Percentiles rank a stretch among this genome's conserved stretches.
Evolutionary conservation across 345 rosid genomes (phyloP).

Genomic region (Arabidopsis arenosa): DNA sequence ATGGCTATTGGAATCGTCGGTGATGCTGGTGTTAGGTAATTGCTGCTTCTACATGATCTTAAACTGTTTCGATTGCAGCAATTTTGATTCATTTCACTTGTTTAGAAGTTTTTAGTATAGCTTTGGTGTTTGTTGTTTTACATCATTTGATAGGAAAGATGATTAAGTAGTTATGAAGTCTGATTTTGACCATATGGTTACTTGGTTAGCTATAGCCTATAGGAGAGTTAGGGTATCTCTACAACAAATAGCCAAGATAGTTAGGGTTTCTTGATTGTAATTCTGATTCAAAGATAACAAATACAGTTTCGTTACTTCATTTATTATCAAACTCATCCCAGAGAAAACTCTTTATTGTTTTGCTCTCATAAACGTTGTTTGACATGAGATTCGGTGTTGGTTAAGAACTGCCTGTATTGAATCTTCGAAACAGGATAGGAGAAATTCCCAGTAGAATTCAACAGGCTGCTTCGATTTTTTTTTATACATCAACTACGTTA

Average conservation of each 20-base stretch:
- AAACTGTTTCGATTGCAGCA: neutral
- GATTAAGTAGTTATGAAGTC: too few relatives aligned
- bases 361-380: neutral
- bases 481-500: too few relatives aligned
- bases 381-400: neutral
- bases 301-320: constrained; percentile 1
- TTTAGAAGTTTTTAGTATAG: neutral
- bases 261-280: neutral
- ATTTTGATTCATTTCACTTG: neutral
- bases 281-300: neutral
- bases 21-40: constrained; percentile 45
- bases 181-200: neutral
- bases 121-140: neutral
- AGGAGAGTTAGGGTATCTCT: neutral
- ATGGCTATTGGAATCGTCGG: constrained; percentile 50
- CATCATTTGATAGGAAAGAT: neutral
- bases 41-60: neutral
- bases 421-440: neutral
- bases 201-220: neutral
- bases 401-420: neutral
- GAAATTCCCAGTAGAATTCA: neutral
- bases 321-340: constrained; percentile 6
- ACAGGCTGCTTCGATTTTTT: neutral
- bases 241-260: neutral
- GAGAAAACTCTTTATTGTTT: neutral